These are phyloP conservation scores for Paracorniculantispora psalliotae DNA, from an alignment of 2,329 filamentous ascomycete genomes.

Conservation along the genomic window DNA sequence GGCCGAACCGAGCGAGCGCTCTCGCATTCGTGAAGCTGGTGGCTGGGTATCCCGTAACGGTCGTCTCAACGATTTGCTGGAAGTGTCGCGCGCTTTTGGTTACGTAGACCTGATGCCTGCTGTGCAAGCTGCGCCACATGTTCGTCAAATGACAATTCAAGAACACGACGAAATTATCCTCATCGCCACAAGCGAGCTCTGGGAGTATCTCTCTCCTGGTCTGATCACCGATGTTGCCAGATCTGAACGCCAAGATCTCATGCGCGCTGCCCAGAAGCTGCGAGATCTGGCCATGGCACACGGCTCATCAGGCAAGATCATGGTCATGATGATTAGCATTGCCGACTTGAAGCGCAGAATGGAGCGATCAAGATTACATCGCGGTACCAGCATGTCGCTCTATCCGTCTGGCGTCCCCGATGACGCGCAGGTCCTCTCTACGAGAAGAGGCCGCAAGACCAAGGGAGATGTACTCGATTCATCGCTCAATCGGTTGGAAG, in stretches of 20 bases:
- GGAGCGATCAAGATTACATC: conserved; percentile 66
- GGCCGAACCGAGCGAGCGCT: conserved; percentile 75
- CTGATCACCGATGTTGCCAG: conserved; percentile 88
- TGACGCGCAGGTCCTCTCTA: conserved; percentile 59
- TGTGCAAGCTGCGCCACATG: conserved; percentile 84
- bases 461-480: conserved; percentile 73
- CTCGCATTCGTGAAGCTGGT: conserved; percentile 87
- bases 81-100: conserved; percentile 91
- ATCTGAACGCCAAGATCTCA: conserved; percentile 80
- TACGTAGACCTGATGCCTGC: conserved; percentile 90
- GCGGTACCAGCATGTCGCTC: conserved; percentile 80
- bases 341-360: conserved; percentile 79
- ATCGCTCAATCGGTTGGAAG: conserved; percentile 77
- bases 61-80: conserved; percentile 83
- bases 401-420: conserved; percentile 70
- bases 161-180: conserved; percentile 93
- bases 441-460: conserved; percentile 59
- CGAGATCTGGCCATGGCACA: conserved; percentile 94
- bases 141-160: conserved; percentile 70
- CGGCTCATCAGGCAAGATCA: conserved; percentile 88
- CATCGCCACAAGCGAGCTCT: conserved; percentile 85
- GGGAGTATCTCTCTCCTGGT: conserved; percentile 88
- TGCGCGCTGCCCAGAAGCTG: conserved; percentile 91
- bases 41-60: conserved; percentile 95
- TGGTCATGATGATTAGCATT: conserved; percentile 98